Evolutionary conservation across 805 yeast genomes (phyloP).

Genomic region (Kuraishia floccosa): DNA sequence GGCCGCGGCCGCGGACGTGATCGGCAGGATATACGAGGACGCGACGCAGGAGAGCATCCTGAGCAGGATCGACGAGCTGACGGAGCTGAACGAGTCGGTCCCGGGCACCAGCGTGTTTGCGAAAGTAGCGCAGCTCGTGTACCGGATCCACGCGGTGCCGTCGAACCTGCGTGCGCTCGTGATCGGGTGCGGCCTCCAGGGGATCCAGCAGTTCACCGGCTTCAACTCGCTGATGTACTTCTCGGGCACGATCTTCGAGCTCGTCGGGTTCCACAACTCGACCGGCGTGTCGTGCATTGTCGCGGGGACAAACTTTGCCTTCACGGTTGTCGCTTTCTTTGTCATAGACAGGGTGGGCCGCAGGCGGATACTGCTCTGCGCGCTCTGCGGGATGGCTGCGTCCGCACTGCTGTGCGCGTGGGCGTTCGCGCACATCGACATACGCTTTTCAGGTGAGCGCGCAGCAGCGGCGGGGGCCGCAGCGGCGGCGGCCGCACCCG

Average conservation of each 20-base stretch:
- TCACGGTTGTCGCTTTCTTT: constrained; percentile 77
- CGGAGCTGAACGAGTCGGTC: constrained; percentile 29
- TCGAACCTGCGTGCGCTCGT: constrained; percentile 83
- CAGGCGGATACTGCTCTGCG: constrained; percentile 62
- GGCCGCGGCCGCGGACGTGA: constrained; percentile 57
- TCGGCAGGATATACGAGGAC: constrained; percentile 48
- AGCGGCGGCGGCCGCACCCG: constrained; percentile 44
- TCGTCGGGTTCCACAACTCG: constrained; percentile 79
- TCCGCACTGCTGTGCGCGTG: constrained; percentile 75
- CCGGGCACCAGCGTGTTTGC: constrained; percentile 34
- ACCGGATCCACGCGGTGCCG: constrained; percentile 52
- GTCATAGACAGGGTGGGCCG: constrained; percentile 86
- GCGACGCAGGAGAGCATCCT: constrained; percentile 56
- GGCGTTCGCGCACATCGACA: constrained; percentile 79
- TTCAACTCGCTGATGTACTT: constrained; percentile 95
- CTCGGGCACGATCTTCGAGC: constrained; percentile 83
- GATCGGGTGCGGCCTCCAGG: constrained; percentile 89
- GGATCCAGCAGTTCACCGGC: constrained; percentile 96
- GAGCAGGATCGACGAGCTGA: constrained; percentile 57
- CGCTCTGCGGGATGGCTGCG: constrained; percentile 75
- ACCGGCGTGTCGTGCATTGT: constrained; percentile 89
- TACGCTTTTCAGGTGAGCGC: constrained; percentile 42
- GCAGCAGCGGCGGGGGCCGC: constrained; percentile 27
- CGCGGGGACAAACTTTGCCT: constrained; percentile 89
- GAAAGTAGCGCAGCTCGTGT: constrained; percentile 49